Conservation (phyloP, 2,329 filamentous ascomycete species). For the Polychaeton citri region DNA sequence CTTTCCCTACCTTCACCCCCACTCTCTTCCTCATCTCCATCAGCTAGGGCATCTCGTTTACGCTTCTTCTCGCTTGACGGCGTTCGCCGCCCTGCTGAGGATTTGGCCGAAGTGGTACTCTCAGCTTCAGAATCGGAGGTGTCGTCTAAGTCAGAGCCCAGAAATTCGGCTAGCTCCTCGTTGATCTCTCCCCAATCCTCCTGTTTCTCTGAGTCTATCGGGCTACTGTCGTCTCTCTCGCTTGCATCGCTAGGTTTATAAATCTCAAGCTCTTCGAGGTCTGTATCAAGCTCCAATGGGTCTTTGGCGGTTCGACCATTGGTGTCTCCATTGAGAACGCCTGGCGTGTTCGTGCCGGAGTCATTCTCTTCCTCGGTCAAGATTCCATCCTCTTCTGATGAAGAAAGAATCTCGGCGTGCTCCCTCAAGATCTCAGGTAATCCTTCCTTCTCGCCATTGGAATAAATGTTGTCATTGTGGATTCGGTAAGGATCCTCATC, state of each 20-base stretch:
- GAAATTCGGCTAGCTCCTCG: constrained; percentile 63
- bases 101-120: constrained; percentile 14
- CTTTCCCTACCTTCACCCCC: constrained; percentile 29
- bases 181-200: constrained; percentile 38
- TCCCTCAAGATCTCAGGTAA: constrained; percentile 18
- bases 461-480: constrained; percentile 57
- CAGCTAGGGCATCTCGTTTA: constrained; percentile 15
- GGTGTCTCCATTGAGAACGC: constrained; percentile 8
- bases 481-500: constrained; percentile 71
- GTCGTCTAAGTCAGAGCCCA: constrained; percentile 43
- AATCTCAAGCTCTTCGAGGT: constrained; percentile 30
- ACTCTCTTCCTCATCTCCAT: constrained; percentile 21
- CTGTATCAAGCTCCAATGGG: constrained; percentile 18
- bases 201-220: constrained; percentile 14
- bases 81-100: constrained; percentile 5
- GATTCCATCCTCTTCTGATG: constrained; percentile 32
- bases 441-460: constrained; percentile 10
- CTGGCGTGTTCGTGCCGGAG: constrained; percentile 11
- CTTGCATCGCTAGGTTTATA: constrained; percentile 32
- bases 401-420: constrained; percentile 24
- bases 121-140: constrained; percentile 32
- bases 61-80: constrained; percentile 16
- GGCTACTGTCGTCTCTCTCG: constrained; percentile 18
- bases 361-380: constrained; percentile 25
- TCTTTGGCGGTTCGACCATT: constrained; percentile 11